These are phyloP conservation scores for Neonectria faginata DNA, from an alignment of 2,329 filamentous ascomycete species.

Conservation along the genomic window DNA sequence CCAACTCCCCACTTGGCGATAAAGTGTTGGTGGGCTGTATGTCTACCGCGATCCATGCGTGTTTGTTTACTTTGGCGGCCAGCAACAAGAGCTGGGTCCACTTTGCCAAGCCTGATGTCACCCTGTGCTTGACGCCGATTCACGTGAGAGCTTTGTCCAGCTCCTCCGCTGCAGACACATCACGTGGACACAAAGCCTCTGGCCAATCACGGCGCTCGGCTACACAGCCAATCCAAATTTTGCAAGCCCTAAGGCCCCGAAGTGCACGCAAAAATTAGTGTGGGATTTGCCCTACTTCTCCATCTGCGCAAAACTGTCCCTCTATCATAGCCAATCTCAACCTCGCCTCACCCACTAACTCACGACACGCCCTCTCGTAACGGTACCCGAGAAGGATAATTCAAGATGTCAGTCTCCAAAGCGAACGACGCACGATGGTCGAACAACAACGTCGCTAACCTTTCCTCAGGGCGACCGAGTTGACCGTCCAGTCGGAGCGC, in stretches of 20 bases:
- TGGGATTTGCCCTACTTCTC: conserved; percentile 53
- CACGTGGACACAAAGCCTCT: conserved; percentile 43
- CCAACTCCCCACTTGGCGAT: conserved; percentile 39
- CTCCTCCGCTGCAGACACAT: conserved; percentile 13
- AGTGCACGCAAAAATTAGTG: conserved; percentile 51
- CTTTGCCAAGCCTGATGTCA: conserved; percentile 31
- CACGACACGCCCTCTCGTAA: conserved; percentile 55
- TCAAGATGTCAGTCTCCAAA: conserved; percentile 56
- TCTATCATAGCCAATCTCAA: conserved; percentile 46
- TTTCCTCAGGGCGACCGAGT: conserved; percentile 90
- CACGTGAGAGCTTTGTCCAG: conserved; percentile 31
- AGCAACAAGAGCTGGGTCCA: conserved; percentile 42
- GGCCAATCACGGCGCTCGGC: conserved; percentile 42
- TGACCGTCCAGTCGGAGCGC: conserved; percentile 99
- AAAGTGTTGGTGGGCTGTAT: conserved; percentile 41
- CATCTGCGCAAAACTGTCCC: conserved; percentile 52
- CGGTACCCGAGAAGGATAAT: conserved; percentile 57
- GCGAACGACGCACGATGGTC: conserved; percentile 26
- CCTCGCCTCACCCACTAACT: conserved; percentile 51
- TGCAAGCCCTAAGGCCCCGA: conserved; percentile 55
- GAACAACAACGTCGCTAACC: conserved; percentile 48
- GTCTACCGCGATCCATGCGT: conserved; percentile 47
- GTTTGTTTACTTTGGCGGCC: conserved; percentile 55
- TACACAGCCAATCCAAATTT: conserved; percentile 53
- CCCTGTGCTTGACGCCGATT: conserved; percentile 29